Evolutionary conservation across 805 yeast genomes (phyloP).

Genomic region (Candida verbasci): DNA sequence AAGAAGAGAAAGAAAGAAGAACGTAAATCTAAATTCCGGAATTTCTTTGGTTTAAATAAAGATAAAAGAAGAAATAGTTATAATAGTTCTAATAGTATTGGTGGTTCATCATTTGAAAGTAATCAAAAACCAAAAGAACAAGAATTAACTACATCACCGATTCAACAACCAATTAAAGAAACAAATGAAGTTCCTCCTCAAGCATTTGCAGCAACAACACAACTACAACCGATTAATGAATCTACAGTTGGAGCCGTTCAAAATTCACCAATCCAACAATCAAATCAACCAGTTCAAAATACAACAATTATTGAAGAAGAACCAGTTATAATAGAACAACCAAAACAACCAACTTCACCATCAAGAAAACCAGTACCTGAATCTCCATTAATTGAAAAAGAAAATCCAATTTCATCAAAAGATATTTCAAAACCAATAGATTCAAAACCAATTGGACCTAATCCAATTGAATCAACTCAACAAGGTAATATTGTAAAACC

Average conservation of each 20-base stretch:
- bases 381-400: background rate
- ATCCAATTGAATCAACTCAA: background rate
- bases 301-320: background rate
- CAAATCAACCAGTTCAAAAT: no score
- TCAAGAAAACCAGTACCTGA: slow-evolving; percentile 1
- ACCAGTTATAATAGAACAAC: slow-evolving; percentile 1
- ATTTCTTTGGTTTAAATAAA: slow-evolving; percentile 3
- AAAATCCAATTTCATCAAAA: background rate
- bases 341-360: background rate
- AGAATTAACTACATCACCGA: background rate
- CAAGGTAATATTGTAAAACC: background rate
- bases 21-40: slow-evolving; percentile 1
- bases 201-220: no score
- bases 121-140: background rate
- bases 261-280: no score
- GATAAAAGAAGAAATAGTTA: slow-evolving; percentile 6
- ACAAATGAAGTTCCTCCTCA: no score
- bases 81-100: slow-evolving; percentile 1
- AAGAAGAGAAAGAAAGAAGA: slow-evolving; percentile 5
- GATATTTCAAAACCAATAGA: slow-evolving; percentile 1
- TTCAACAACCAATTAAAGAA: no score
- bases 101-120: slow-evolving; percentile 6
- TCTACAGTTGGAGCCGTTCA: no score
- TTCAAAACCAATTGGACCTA: background rate
- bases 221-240: no score